Evolutionary conservation across 768 basidiomycete species (phyloP).

Genomic region (Russula brevipes): DNA sequence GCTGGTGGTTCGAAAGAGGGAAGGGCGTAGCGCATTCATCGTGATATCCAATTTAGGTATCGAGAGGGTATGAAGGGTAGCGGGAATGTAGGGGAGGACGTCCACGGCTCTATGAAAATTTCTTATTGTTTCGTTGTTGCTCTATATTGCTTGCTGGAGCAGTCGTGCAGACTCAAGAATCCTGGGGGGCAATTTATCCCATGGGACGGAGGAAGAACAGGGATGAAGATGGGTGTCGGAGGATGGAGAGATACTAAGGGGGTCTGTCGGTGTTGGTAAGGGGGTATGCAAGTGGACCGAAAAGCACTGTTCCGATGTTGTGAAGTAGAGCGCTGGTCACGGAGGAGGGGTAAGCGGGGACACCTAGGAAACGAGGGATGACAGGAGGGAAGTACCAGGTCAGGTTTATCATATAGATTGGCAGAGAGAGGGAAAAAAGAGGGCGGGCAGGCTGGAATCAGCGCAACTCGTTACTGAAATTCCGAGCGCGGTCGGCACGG

Average conservation of each 20-base stretch:
- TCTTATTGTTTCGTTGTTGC: constrained; percentile 17
- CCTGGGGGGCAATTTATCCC: constrained; percentile 39
- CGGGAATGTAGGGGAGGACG: constrained; percentile 17
- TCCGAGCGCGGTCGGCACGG: background rate
- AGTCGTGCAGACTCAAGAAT: constrained; percentile 39
- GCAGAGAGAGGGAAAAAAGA: background rate
- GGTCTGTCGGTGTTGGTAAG: constrained; percentile 70
- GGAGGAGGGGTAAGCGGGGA: constrained; percentile 1
- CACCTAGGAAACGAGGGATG: background rate
- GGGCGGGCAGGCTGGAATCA: constrained; percentile 6
- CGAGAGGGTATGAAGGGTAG: constrained; percentile 26
- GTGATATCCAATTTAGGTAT: constrained; percentile 28
- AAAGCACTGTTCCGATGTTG: constrained; percentile 49
- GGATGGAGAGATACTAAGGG: constrained; percentile 49
- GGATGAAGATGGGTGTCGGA: constrained; percentile 10
- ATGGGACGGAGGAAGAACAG: constrained; percentile 28
- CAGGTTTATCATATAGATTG: constrained; percentile 29
- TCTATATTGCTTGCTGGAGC: constrained; percentile 32
- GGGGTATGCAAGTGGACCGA: constrained; percentile 53
- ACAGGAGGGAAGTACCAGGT: constrained; percentile 19
- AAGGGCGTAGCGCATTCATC: constrained; percentile 65
- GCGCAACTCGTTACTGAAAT: background rate
- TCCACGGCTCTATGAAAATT: constrained; percentile 15
- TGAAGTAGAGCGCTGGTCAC: constrained; percentile 26
- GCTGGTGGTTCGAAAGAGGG: constrained; percentile 59